Evolutionary conservation across 2,329 filamentous ascomycete genomes (phyloP), one percentile per base, ranked within the genome.

Genomic region (Exophiala sp.): DNA sequence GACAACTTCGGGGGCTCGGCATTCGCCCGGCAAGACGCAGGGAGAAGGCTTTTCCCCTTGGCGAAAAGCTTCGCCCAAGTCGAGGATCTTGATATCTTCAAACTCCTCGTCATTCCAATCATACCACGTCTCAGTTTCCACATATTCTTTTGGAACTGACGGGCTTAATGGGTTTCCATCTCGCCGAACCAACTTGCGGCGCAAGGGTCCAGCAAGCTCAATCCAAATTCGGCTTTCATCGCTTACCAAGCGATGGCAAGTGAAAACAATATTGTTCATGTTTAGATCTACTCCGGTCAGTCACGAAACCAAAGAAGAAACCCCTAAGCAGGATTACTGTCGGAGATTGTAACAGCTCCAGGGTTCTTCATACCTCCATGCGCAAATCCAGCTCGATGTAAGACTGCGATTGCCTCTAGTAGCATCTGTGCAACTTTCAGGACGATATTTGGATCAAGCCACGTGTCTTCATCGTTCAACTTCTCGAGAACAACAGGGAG

Each of bases 311-410:
- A 35, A 35, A n/a, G 16, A n/a, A 35, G 6, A n/a, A 35, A 35
- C n/a, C n/a, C n/a, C n/a, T n/a, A n/a, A n/a, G n/a, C n/a, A n/a
- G n/a, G n/a, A n/a, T n/a, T n/a, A n/a, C n/a, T 35, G 32, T 35
- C 13, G 32, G 14, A 6, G 13, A n/a, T 6, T 35, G 13, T 35
- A 35, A 35, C 32, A 35, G 6, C 32, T 14, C 22, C 11, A 44
- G 14, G 27, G n/a, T 35, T 42, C 55, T n/a, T 14, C 32, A 43
- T 21, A 57, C 56, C 56, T 40, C 56, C 56, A 29, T 58, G 7
- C 23, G 41, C 27, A 40, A 49, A 53, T 16, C 49, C 47, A 22
- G 34, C 43, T 18, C 29, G 35, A 45, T 58, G 56, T 14, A 57
- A 23, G 22, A 49, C 50, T n/a, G 22, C 50, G 23, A 58, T 23